A percentile compares a stretch with the other conserved stretches of the same genome.
Conservation (phyloP, 2,329 filamentous ascomycete genomes). For the Fusarium piperis region DNA sequence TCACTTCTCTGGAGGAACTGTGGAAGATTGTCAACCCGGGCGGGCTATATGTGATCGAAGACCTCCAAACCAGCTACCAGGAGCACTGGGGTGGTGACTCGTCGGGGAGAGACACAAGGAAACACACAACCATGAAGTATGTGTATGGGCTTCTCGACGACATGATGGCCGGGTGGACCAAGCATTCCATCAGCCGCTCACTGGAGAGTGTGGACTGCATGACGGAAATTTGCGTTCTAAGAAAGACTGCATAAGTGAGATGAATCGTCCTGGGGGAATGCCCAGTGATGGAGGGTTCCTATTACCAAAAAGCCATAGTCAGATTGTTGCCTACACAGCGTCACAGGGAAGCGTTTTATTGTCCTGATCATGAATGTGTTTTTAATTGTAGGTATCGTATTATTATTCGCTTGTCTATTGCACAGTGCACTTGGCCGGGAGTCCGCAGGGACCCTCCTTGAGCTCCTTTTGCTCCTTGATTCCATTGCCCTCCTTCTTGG, state of each 20-base stretch:
- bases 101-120: constrained; percentile 28
- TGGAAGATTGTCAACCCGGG: constrained; percentile 51
- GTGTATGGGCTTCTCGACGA: constrained; percentile 43
- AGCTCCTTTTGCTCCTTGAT: constrained; percentile 53
- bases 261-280: background rate
- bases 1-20: constrained; percentile 46
- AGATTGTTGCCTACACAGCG: background rate
- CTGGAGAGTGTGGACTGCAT: constrained; percentile 44
- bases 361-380: constrained; percentile 7
- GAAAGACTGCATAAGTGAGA: background rate
- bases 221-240: constrained; percentile 34
- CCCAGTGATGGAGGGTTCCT: background rate
- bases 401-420: constrained; percentile 55
- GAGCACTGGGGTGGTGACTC: constrained; percentile 39
- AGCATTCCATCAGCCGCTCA: constrained; percentile 36
- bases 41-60: constrained; percentile 49
- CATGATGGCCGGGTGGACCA: constrained; percentile 29
- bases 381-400: constrained; percentile 28
- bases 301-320: background rate
- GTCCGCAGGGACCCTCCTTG: constrained; percentile 77
- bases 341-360: background rate
- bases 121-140: constrained; percentile 41
- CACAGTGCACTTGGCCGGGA: constrained; percentile 79
- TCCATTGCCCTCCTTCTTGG: constrained; percentile 32
- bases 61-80: constrained; percentile 45